Conservation (phyloP, 2,329 filamentous ascomycete genomes). For the Scedosporium dehoogii region DNA sequence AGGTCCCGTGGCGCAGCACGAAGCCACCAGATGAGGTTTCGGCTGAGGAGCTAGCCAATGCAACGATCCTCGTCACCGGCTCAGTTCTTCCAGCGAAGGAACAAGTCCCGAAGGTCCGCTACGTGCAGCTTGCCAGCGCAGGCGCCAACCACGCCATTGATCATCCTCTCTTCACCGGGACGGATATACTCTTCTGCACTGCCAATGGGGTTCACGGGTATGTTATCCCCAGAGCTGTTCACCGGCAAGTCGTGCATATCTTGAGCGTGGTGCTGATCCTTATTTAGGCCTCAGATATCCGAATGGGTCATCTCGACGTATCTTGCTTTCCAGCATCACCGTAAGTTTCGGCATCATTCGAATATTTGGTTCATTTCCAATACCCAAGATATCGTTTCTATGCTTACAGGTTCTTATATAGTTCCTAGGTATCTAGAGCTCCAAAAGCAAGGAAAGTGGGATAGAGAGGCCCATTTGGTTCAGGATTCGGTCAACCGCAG, state of each 20-base stretch:
- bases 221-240: conserved; percentile 11
- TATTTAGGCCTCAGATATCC: conserved; percentile 43
- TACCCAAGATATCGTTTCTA: neutral
- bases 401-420: conserved; percentile 11
- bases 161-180: conserved; percentile 37
- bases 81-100: conserved; percentile 30
- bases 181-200: conserved; percentile 39
- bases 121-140: conserved; percentile 44
- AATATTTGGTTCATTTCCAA: neutral
- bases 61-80: conserved; percentile 38
- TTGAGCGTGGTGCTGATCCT: neutral
- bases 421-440: conserved; percentile 34
- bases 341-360: conserved; percentile 20
- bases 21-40: conserved; percentile 15
- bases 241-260: neutral
- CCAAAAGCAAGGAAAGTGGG: conserved; percentile 34
- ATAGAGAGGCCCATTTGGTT: conserved; percentile 19
- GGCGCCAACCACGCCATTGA: conserved; percentile 40
- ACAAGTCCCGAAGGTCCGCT: conserved; percentile 35
- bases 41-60: conserved; percentile 32
- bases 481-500: conserved; percentile 36
- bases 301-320: conserved; percentile 47
- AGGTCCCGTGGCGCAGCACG: conserved; percentile 19
- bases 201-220: conserved; percentile 50
- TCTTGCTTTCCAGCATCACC: conserved; percentile 35